These are phyloP conservation scores for Trichomonascus vanleenenianus DNA, from an alignment of 805 yeast genomes.

Conservation along the genomic window DNA sequence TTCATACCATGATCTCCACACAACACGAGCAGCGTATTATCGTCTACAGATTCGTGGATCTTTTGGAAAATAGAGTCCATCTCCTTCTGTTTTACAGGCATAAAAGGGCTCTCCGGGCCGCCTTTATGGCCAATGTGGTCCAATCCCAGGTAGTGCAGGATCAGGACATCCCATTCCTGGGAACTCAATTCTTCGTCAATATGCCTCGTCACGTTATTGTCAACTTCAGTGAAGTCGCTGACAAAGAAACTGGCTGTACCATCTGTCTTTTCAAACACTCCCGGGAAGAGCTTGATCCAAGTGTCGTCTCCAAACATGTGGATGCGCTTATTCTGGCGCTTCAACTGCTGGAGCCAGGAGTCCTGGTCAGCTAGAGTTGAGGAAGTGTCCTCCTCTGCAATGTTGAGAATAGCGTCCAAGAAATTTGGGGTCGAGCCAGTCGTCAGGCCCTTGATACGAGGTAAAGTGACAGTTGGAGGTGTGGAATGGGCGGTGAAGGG, in stretches of 20 bases:
- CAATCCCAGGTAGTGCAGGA: slow-evolving; percentile 84
- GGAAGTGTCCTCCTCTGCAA: slow-evolving; percentile 79
- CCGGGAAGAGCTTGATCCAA: slow-evolving; percentile 87
- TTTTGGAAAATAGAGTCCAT: slow-evolving; percentile 64
- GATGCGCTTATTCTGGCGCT: slow-evolving; percentile 35
- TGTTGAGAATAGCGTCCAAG: slow-evolving; percentile 86
- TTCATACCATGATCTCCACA: slow-evolving; percentile 98
- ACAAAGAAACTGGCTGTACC: slow-evolving; percentile 95
- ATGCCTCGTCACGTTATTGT: slow-evolving; percentile 86
- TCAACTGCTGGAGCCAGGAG: slow-evolving; percentile 76
- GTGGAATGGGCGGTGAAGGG: slow-evolving; percentile 89
- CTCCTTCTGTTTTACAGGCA: slow-evolving; percentile 77
- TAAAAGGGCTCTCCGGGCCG: slow-evolving; percentile 74
- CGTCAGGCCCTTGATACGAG: slow-evolving; percentile 85
- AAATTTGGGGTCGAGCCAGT: slow-evolving; percentile 94
- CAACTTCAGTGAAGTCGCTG: slow-evolving; percentile 91
- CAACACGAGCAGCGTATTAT: slow-evolving; percentile 58
- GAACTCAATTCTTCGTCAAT: slow-evolving; percentile 47
- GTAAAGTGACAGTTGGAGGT: slow-evolving; percentile 96
- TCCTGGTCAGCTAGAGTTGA: slow-evolving; percentile 70
- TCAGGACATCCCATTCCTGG: slow-evolving; percentile 70
- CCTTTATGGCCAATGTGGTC: slow-evolving; percentile 98
- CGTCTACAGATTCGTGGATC: slow-evolving; percentile 39
- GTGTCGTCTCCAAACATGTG: slow-evolving; percentile 97
- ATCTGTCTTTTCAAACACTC: slow-evolving; percentile 54